These are phyloP conservation scores for Microcos paniculata DNA, from an alignment of 345 rosid species.

Conservation along the genomic window DNA sequence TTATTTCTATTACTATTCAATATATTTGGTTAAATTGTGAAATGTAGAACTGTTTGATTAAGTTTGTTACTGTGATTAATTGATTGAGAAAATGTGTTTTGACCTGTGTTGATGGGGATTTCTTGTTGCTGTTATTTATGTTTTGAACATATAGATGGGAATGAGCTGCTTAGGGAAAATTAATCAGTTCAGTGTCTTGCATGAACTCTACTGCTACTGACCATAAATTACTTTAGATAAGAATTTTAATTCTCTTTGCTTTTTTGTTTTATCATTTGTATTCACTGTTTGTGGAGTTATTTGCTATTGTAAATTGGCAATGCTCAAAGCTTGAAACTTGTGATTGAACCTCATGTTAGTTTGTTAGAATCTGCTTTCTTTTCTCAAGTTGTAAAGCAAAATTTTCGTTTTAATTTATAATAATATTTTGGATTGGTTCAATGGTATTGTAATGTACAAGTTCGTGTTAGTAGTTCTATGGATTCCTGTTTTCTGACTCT, in stretches of 20 bases:
- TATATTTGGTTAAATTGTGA: neutral
- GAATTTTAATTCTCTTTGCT: neutral
- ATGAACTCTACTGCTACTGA: neutral
- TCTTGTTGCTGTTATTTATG: neutral
- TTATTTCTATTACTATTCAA: neutral
- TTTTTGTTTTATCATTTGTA: neutral
- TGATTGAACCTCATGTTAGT: too few species aligned
- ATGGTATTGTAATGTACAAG: too few species aligned
- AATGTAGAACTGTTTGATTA: neutral
- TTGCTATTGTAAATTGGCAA: too few species aligned
- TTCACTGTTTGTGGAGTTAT: neutral
- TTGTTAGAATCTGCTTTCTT: too few species aligned
- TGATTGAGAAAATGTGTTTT: neutral
- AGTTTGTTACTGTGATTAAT: neutral
- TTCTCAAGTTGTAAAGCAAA: too few species aligned
- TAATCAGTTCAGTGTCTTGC: neutral
- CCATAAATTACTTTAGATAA: neutral
- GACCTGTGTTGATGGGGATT: neutral
- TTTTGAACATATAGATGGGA: neutral
- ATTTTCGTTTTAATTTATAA: too few species aligned
- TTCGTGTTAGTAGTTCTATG: too few species aligned
- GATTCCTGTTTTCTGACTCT: too few species aligned
- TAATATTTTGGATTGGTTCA: too few species aligned
- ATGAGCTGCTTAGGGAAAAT: neutral
- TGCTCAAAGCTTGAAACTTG: too few species aligned